Percentiles rank a stretch among this genome's conserved stretches.
These are phyloP conservation scores for Lachnellula cervina DNA, from an alignment of 2,329 filamentous ascomycete species.

Conservation along the genomic window DNA sequence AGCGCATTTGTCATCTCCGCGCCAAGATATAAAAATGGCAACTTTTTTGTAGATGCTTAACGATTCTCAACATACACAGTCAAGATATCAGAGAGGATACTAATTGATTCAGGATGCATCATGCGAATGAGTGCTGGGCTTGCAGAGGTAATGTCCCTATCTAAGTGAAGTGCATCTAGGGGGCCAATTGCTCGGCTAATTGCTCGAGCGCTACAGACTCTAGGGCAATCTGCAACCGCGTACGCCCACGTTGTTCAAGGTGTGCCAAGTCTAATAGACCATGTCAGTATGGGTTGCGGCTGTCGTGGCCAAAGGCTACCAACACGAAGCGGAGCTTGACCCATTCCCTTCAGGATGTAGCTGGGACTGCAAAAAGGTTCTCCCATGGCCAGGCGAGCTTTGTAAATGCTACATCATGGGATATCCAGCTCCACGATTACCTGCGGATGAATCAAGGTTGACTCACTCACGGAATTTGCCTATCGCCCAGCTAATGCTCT, in stretches of 20 bases:
- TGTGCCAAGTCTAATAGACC: slow-evolving; percentile 16
- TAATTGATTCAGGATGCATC: slow-evolving; percentile 16
- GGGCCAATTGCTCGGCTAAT: slow-evolving; percentile 12
- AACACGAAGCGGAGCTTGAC: slow-evolving; percentile 21
- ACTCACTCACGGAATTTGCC: slow-evolving; percentile 14
- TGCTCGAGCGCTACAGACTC: slow-evolving; percentile 18
- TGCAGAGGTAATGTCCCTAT: slow-evolving; percentile 20
- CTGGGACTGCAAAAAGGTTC: slow-evolving; percentile 15
- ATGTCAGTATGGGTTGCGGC: slow-evolving; percentile 23
- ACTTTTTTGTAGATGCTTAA: slow-evolving; percentile 4
- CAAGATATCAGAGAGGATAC: slow-evolving; percentile 5
- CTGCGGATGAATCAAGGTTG: slow-evolving; percentile 23
- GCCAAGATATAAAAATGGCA: not conserved
- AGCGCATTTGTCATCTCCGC: slow-evolving; percentile 12
- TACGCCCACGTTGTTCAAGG: slow-evolving; percentile 17
- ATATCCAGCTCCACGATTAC: slow-evolving; percentile 23
- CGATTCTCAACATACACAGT: slow-evolving; percentile 7
- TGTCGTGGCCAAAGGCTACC: slow-evolving; percentile 21
- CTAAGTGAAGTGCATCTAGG: slow-evolving; percentile 3
- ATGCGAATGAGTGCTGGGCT: slow-evolving; percentile 20
- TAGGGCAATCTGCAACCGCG: slow-evolving; percentile 16
- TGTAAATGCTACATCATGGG: slow-evolving; percentile 22
- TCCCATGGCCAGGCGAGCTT: slow-evolving; percentile 19
- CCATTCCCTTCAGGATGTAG: slow-evolving; percentile 17
- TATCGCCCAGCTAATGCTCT: slow-evolving; percentile 17